phyloP scores from a whole-genome alignment of 805 yeast species.

The Yarrowia deformans region DNA sequence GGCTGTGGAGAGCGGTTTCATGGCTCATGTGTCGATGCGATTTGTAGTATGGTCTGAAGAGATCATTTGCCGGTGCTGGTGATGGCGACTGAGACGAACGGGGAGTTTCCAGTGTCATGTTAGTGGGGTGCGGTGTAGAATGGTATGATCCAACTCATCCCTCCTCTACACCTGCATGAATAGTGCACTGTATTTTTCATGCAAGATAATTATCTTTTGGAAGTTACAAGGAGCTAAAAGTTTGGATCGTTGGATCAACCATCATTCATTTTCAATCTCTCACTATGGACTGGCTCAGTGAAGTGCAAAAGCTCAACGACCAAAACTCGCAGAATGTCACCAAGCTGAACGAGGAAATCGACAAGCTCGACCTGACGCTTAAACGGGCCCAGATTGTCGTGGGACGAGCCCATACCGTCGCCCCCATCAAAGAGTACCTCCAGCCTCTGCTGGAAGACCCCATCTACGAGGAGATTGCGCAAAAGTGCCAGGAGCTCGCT shows the following conservation, averaged over 20 bases:
- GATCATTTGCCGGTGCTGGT: conserved; percentile 40
- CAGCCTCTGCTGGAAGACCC: conserved; percentile 28
- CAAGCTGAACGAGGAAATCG: conserved; percentile 15
- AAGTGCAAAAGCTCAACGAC: conserved; percentile 33
- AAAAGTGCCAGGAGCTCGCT: conserved; percentile 18
- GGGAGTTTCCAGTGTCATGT: conserved; percentile 5
- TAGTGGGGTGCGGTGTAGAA: background rate
- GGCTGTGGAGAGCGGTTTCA: conserved; percentile 40
- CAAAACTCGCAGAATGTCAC: conserved; percentile 23
- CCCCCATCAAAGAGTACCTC: conserved; percentile 25
- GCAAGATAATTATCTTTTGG: background rate
- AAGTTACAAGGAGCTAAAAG: conserved; percentile 4
- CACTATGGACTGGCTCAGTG: conserved; percentile 26
- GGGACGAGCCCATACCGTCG: conserved; percentile 26
- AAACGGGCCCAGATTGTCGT: conserved; percentile 24
- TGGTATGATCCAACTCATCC: background rate
- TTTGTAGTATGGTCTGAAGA: conserved; percentile 46
- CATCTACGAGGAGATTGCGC: conserved; percentile 11
- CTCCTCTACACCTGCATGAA: background rate
- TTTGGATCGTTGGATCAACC: background rate
- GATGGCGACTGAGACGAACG: conserved; percentile 12
- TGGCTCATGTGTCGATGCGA: conserved; percentile 42
- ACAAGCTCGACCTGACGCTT: conserved; percentile 26
- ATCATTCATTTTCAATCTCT: background rate
- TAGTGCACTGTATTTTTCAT: conserved; percentile 14